Base-by-base conservation (phyloP, 208 protist species). In the Wallacemonas sp. region DNA sequence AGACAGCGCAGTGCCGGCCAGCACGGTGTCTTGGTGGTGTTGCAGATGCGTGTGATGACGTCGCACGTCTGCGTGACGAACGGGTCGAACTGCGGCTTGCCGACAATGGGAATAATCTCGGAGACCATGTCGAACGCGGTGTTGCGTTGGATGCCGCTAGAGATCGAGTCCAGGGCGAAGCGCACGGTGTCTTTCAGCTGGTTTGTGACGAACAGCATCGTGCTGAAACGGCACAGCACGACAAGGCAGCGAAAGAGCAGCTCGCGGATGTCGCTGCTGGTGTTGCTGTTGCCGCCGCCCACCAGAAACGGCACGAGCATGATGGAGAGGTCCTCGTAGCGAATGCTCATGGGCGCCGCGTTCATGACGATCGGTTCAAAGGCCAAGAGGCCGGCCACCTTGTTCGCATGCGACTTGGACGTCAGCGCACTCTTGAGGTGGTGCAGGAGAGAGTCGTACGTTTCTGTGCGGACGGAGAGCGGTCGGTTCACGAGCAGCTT, bases 331-430 rank as follows among this genome's bases (percentile, higher is more conserved):
- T 89, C 77, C 57, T 96, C 87, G 70, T 93, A 93, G 10, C 65
- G 70, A 20, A 86, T 65, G 44, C 65, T 64, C 26, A 73, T 70
- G 14, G 61, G 61, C 16, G 48, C 41, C 29, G 42, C 87, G 70
- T 82, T 90, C 65, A 84, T 90, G 8, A 91, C 81, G 22, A 95
- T 84, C n/a, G 89, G 84, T 67, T 95, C 79, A 72, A 95, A 95
- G 1, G 85, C 89, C 4, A 95, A 63, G 23, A 95, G 61, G 0
- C 89, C 89, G n/a, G 89, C 86, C 12, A 91, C 79, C 22, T 79
- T 77, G 31, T 72, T 78, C 25, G 88, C 80, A 28, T 79, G 67
- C 3, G 62, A 72, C 49, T 90, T 95, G 18, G 84, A 85, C 14
- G 68, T 63, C 32, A 95, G 70, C 54, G 85, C 75, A 31, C 46